Conservation (phyloP, 371 early-diverging fungal species). For the Mucor circinelloides region DNA sequence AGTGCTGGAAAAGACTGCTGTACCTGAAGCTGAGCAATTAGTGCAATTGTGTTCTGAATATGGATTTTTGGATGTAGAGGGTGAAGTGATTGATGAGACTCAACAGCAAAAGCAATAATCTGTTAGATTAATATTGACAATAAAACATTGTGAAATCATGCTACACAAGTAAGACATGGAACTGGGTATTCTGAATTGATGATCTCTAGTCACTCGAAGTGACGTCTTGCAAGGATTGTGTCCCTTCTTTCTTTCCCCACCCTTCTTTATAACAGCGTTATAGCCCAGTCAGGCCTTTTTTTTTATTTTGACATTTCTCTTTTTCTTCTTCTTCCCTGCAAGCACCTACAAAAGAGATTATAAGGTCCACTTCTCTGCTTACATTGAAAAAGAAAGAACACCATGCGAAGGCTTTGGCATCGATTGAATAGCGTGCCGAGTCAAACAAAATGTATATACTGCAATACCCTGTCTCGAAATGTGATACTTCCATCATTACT, state of each 20-base stretch:
- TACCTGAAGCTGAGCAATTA: conserved; percentile 75
- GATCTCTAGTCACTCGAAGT: neutral
- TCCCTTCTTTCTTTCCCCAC: neutral
- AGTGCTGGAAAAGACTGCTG: conserved; percentile 67
- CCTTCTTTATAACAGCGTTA: conserved; percentile 1
- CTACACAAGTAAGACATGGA: neutral
- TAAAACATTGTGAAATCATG: neutral
- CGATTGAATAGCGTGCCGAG: conserved; percentile 26
- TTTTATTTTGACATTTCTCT: neutral
- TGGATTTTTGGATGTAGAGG: conserved; percentile 72
- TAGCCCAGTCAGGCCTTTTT: neutral
- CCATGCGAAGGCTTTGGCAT: conserved; percentile 37
- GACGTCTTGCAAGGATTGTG: neutral
- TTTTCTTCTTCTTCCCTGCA: neutral
- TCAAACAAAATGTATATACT: conserved; percentile 30
- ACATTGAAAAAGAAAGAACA: neutral
- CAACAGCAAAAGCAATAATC: conserved; percentile 7
- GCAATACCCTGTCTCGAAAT: conserved; percentile 10
- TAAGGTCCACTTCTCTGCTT: neutral
- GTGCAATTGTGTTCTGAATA: conserved; percentile 74
- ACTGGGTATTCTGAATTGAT: neutral
- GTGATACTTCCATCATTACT: neutral
- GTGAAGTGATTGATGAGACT: conserved; percentile 56
- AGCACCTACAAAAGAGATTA: neutral
- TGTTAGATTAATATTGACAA: neutral